Conservation (phyloP, 1,284 basidiomycete species). For the Boletus mariae region DNA sequence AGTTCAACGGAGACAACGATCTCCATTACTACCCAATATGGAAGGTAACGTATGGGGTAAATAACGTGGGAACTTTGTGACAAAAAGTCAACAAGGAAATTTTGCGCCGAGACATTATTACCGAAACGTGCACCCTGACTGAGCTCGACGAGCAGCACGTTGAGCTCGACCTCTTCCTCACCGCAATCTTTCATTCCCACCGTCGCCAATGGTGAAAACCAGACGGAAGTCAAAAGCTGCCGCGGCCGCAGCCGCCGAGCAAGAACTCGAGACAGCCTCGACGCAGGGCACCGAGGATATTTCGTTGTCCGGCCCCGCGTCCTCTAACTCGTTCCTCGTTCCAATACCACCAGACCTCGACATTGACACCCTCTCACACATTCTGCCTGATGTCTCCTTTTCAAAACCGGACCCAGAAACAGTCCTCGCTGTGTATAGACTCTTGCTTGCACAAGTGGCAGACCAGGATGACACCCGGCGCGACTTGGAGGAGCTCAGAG, state of each 20-base stretch:
- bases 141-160: slow-evolving; percentile 16
- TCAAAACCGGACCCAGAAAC: slow-evolving; percentile 53
- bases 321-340: slow-evolving; percentile 31
- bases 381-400: slow-evolving; percentile 54
- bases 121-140: slow-evolving; percentile 11
- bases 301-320: slow-evolving; percentile 8
- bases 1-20: background rate
- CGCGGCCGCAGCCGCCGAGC: slow-evolving; percentile 23
- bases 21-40: slow-evolving; percentile 4
- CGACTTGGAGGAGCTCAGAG: slow-evolving; percentile 62
- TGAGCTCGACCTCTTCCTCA: slow-evolving; percentile 2
- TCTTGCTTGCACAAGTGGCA: slow-evolving; percentile 53
- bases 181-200: background rate
- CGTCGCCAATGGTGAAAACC: slow-evolving; percentile 34
- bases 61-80: slow-evolving; percentile 20
- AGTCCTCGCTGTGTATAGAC: slow-evolving; percentile 57
- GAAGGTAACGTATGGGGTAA: slow-evolving; percentile 6
- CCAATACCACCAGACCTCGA: slow-evolving; percentile 58
- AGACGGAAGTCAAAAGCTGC: slow-evolving; percentile 44
- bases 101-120: slow-evolving; percentile 10
- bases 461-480: slow-evolving; percentile 52
- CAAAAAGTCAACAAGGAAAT: background rate
- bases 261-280: slow-evolving; percentile 33
- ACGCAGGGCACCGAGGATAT: slow-evolving; percentile 33
- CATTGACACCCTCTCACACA: slow-evolving; percentile 48